Base-by-base conservation (phyloP, 1,284 basidiomycete genomes). In the Austroboletus niveus region DNA sequence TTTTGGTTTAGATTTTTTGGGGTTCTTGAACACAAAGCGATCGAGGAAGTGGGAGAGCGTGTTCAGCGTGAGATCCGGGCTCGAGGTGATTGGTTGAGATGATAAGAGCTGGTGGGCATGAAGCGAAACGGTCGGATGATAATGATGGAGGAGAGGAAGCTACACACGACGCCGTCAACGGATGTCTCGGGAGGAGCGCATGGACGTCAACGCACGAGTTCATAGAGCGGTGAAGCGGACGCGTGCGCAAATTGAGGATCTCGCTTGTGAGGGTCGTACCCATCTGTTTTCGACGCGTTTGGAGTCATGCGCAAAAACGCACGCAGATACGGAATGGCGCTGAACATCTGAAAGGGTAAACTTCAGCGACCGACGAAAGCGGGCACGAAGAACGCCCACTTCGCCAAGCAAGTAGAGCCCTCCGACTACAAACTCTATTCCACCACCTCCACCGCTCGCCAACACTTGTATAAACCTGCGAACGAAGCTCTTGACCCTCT, bases 21-120 rank as follows among this genome's bases (percentile, higher is more conserved):
- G 89, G 69, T 98, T 98, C 67, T 94, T 92, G 77, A 94, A 98
- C 30, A 98, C 91, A 58, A 84, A 85, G 4, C 84, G 75, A 64
- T 96, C 94, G 32, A 96, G 78, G 79, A 97, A 96, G 61, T 93
- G 93, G 2, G 92, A 87, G 17, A 98, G 82, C 0, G 94, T 96
- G 75, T 98, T 94, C 52, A 94, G 84, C 10, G 90, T 87, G 48
- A 99, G 86, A 68, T 99, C 95, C 0, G 93, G 81, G 8, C 83
- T 87, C 17, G 91, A 88, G 0, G 90, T 92, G 32, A 98, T 72
- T 0, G 84, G 82, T 48, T 81, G 77, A 5, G 81, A 82, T 2
- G 75, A 66, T 43, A 98, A 77, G 6, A 99, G 82, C 66, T 95
- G 89, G 8, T 78, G 80, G 0, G 94, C 89, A 60, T 97, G 92